A percentile compares a stretch with the other conserved stretches of the same genome.
Evolutionary conservation across 2,329 filamentous ascomycete species (phyloP).

Genomic region (Apiospora aurea): DNA sequence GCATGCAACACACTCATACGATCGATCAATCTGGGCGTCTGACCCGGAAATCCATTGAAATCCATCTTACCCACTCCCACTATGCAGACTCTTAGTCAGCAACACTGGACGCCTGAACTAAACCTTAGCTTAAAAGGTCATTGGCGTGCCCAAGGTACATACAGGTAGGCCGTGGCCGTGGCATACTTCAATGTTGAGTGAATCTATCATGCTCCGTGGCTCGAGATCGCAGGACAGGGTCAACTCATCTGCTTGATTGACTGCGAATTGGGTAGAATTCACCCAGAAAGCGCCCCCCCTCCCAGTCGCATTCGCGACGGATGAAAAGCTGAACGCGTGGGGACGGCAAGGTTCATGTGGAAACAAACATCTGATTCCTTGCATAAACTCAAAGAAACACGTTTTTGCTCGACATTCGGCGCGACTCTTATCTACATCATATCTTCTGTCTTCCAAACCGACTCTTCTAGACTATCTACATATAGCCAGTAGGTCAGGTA

Average conservation of each 20-base stretch:
- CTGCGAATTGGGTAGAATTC: not conserved
- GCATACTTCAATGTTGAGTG: not conserved
- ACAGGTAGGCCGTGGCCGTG: not conserved
- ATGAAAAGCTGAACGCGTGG: constrained; percentile 6
- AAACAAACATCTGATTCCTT: constrained; percentile 16
- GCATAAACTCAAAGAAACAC: constrained; percentile 16
- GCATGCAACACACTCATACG: too few species aligned
- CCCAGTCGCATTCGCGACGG: not conserved
- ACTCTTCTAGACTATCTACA: not conserved
- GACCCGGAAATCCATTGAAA: too few species aligned
- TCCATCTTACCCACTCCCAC: too few species aligned
- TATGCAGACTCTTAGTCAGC: not conserved
- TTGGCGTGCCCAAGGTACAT: not conserved
- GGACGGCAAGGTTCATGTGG: constrained; percentile 16
- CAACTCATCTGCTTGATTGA: not conserved
- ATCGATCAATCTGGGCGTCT: too few species aligned
- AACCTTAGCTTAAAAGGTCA: not conserved
- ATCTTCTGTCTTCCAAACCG: not conserved
- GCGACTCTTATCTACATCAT: not conserved
- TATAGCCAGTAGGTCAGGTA: not conserved
- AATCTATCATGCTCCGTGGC: not conserved
- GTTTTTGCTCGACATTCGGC: not conserved
- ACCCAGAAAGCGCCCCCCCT: not conserved
- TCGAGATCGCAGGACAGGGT: not conserved
- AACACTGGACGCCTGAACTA: not conserved